Conservation (phyloP, 192 early-diverging fungal genomes). For the Backusella westeae region DNA sequence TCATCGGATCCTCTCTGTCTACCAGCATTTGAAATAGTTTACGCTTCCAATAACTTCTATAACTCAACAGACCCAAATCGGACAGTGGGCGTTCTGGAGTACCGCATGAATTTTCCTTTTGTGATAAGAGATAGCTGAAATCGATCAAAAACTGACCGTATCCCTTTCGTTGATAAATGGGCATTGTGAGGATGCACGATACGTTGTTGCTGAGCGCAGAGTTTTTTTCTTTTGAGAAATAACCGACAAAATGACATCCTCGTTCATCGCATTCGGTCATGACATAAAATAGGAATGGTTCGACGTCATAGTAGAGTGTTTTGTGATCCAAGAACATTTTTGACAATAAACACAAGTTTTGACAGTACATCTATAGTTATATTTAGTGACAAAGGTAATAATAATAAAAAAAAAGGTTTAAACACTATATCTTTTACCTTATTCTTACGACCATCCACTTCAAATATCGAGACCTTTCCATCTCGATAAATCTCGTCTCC, state of each 20-base stretch:
- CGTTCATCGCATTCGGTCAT: slow-evolving; percentile 78
- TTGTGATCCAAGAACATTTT: slow-evolving; percentile 99
- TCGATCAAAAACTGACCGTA: slow-evolving; percentile 94
- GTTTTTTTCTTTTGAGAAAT: slow-evolving; percentile 96
- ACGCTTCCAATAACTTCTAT: slow-evolving; percentile 84
- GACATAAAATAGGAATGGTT: slow-evolving; percentile 96
- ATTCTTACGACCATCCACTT: slow-evolving; percentile 96
- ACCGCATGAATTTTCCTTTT: slow-evolving; percentile 73
- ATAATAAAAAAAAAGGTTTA: neutral
- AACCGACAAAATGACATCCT: slow-evolving; percentile 92
- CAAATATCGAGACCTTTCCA: slow-evolving; percentile 85
- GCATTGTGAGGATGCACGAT: slow-evolving; percentile 92
- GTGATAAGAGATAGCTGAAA: slow-evolving; percentile 85
- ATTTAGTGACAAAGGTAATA: neutral
- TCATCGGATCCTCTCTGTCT: slow-evolving; percentile 46
- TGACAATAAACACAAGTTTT: slow-evolving; percentile 92
- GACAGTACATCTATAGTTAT: slow-evolving; percentile 80
- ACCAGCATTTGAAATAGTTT: slow-evolving; percentile 70
- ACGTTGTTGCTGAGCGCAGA: slow-evolving; percentile 84
- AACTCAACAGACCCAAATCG: slow-evolving; percentile 84
- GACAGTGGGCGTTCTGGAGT: slow-evolving; percentile 92
- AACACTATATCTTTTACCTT: slow-evolving; percentile 51
- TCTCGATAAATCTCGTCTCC: slow-evolving; percentile 97
- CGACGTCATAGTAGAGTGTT: slow-evolving; percentile 95
- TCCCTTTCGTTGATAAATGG: slow-evolving; percentile 82